These are phyloP conservation scores for Microdochium paspali DNA, from an alignment of 2,329 filamentous ascomycete genomes.

Conservation along the genomic window DNA sequence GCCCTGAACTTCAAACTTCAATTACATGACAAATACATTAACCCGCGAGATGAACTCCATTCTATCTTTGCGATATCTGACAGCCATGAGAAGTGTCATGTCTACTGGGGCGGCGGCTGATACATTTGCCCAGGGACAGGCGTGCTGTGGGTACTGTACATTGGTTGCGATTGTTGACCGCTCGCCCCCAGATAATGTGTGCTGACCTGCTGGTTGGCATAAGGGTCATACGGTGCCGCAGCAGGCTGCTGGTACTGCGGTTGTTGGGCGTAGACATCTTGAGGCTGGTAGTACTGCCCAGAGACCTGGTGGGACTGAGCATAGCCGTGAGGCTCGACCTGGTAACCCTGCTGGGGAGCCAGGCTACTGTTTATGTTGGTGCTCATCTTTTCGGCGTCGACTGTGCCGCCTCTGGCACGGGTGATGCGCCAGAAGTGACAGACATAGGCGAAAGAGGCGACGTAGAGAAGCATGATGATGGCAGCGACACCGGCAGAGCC, in stretches of 20 bases:
- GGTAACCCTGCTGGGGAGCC: constrained; percentile 3
- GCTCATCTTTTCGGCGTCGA: neutral
- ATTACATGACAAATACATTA: no score
- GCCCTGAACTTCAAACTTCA: no score
- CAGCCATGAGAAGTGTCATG: no score
- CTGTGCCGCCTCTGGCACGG: neutral
- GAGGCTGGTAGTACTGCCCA: neutral
- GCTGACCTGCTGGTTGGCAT: neutral
- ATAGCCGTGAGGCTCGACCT: no score
- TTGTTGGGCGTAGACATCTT: neutral
- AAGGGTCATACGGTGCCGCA: neutral
- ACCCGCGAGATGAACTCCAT: no score
- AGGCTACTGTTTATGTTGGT: constrained; percentile 7
- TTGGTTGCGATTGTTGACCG: neutral
- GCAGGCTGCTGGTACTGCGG: neutral
- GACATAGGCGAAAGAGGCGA: constrained; percentile 19
- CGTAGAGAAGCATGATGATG: constrained; percentile 21
- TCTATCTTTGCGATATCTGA: no score
- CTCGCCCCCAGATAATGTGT: neutral
- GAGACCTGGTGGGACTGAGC: no score
- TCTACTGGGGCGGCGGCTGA: no score
- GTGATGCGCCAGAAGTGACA: constrained; percentile 10
- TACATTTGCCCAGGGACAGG: no score
- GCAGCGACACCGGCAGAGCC: constrained; percentile 34
- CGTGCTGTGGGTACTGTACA: no score